These are phyloP conservation scores for Saccharomyces hybrid DNA, from an alignment of 1,139 yeast genomes.

Conservation along the genomic window DNA sequence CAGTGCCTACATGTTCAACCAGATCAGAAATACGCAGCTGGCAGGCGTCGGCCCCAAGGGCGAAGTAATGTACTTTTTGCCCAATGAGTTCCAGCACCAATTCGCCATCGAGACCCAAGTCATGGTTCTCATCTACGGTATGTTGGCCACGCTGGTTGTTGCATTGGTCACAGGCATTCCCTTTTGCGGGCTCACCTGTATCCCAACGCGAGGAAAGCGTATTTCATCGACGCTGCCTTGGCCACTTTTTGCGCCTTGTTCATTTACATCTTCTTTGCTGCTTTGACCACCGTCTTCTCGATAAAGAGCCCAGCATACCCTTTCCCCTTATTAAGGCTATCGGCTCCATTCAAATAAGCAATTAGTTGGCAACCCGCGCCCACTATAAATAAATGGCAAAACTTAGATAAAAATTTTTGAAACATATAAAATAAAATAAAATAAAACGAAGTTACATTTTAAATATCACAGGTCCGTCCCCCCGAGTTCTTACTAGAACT, in stretches of 20 bases:
- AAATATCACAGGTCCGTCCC: neutral
- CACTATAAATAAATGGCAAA: neutral
- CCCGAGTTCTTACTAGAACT: neutral
- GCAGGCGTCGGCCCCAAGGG: slow-evolving; percentile 53
- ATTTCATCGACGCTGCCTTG: slow-evolving; percentile 40
- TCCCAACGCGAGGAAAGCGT: slow-evolving; percentile 15
- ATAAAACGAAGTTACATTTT: neutral
- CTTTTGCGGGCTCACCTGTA: slow-evolving; percentile 34
- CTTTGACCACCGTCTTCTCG: slow-evolving; percentile 48
- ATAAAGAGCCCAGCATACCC: slow-evolving; percentile 61
- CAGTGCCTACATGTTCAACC: slow-evolving; percentile 90
- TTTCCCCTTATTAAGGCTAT: slow-evolving; percentile 34
- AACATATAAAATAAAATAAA: neutral
- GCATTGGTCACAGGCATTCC: slow-evolving; percentile 46
- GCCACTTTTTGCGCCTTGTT: slow-evolving; percentile 36
- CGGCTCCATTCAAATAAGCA: slow-evolving; percentile 15
- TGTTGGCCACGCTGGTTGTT: slow-evolving; percentile 44
- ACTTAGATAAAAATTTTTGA: neutral
- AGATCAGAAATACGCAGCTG: slow-evolving; percentile 71
- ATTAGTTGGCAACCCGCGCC: neutral
- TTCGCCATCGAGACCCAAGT: slow-evolving; percentile 79
- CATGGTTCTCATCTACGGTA: slow-evolving; percentile 55
- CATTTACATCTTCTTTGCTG: slow-evolving; percentile 47
- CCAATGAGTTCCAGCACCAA: slow-evolving; percentile 65
- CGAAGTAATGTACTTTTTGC: slow-evolving; percentile 49